Percentiles rank a stretch among this genome's conserved stretches.
phyloP scores from a whole-genome alignment of 31 red algal species.

The Asparagopsis taxiformis region DNA sequence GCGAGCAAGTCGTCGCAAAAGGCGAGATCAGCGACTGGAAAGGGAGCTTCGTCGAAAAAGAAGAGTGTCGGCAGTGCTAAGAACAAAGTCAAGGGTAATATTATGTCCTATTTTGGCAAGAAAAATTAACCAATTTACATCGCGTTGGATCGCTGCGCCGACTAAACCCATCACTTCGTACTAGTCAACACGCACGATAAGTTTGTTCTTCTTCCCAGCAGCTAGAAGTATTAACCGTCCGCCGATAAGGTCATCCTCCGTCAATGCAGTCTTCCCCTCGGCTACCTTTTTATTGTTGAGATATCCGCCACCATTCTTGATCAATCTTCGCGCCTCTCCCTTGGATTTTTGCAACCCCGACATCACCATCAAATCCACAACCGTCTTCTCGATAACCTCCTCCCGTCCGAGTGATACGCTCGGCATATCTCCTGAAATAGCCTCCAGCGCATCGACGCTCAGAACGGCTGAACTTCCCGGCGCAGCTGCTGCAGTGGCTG shows the following conservation, averaged over 20 bases:
- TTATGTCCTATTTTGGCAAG: constrained; percentile 2
- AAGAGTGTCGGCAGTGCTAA: too few relatives aligned
- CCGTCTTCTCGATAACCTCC: constrained; percentile 32
- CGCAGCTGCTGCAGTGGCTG: constrained; percentile 65
- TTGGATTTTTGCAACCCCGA: constrained; percentile 80
- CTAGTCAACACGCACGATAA: constrained; percentile 83
- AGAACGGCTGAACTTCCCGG: constrained; percentile 62
- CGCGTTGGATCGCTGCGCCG: neutral
- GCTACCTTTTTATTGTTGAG: constrained; percentile 85
- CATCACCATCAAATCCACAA: constrained; percentile 82
- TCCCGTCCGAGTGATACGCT: constrained; percentile 14
- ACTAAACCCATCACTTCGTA: constrained; percentile 26
- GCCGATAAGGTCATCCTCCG: constrained; percentile 66
- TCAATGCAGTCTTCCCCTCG: constrained; percentile 30
- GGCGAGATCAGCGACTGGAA: neutral
- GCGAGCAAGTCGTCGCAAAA: neutral
- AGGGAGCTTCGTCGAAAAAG: neutral
- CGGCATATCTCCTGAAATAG: constrained; percentile 77
- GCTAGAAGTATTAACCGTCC: constrained; percentile 73
- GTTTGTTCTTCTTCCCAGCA: constrained; percentile 97
- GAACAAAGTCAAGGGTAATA: constrained; percentile 5
- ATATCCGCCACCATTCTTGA: constrained; percentile 84
- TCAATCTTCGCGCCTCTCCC: constrained; percentile 80
- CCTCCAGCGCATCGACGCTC: constrained; percentile 57
- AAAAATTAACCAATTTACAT: neutral